Evolutionary conservation across 2,329 filamentous ascomycete species (phyloP), one percentile per base, ranked within the genome.

Genomic region (Claviceps purpurea): DNA sequence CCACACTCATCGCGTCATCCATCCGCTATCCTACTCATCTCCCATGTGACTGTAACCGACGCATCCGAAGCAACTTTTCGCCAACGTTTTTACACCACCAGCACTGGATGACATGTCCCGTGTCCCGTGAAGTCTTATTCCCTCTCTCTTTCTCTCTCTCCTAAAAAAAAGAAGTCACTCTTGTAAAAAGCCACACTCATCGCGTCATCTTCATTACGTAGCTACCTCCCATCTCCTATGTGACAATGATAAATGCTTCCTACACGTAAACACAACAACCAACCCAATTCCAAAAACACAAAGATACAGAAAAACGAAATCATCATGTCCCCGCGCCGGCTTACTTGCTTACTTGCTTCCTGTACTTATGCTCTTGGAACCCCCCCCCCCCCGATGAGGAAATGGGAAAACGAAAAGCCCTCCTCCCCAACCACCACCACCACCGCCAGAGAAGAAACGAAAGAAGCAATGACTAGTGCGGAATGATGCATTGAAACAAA

Each of bases 241-340:
- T 50, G 46, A 50, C 49, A 49, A 49, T 43, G 34, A 51, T 53
- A 51, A 40, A 53, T 48, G 40, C 52, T 40, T 40, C n/a, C n/a
- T 44, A 49, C 43, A 48, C 40, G 45, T 39, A 45, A 30, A 43
- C 45, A 42, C 43, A 26, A 42, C 5, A 43, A 26, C 38, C 10
- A 18, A 16, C 40, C 14, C 45, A 48, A 37, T 30, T 30, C 26
- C 10, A 30, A 30, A 30, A 30, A 30, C 26, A 30, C 26, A 30
- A 8, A 30, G 10, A 30, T 10, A 30, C 26, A 30, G 26, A 10
- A 10, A 10, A 30, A 10, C 8, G 22, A 22, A 39, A 47, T 38
- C 41, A 22, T 41, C 10, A 50, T 45, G 42, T 40, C 20, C 26
- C 39, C 45, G 43, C 50, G 43, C 41, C n/a, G 24, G 14, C 37